A percentile compares a stretch with the other conserved stretches of the same genome.
Conservation (phyloP, 805 yeast genomes). For the Ogataea minuta region DNA sequence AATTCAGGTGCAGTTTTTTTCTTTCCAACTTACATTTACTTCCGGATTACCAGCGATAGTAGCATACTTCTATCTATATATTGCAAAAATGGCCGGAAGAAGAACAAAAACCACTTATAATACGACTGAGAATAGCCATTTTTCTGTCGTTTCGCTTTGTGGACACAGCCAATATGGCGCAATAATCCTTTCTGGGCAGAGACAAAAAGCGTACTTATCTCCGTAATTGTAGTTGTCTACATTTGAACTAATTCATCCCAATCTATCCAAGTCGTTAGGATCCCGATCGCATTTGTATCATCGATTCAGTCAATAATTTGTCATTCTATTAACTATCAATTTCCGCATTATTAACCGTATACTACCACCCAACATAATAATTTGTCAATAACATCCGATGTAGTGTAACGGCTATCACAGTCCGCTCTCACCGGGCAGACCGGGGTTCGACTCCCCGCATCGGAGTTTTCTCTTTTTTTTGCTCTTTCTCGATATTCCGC, state of each 20-base stretch:
- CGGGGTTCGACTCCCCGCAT: conserved; percentile 27
- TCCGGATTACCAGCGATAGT: conserved; percentile 42
- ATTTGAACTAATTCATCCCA: no score
- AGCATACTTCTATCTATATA: conserved; percentile 31
- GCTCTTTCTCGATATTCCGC: no score
- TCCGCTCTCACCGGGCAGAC: conserved; percentile 27
- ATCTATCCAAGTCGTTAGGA: no score
- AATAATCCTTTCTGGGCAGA: background rate
- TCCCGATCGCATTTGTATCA: no score
- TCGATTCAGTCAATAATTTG: no score
- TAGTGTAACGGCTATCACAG: conserved; percentile 27
- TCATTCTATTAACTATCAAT: no score
- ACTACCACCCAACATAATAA: no score
- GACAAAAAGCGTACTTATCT: background rate
- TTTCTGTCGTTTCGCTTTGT: conserved; percentile 33
- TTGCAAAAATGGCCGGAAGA: conserved; percentile 43
- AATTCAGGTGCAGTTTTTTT: conserved; percentile 4
- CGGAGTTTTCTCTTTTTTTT: conserved; percentile 16
- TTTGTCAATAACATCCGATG: conserved; percentile 16
- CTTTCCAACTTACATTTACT: conserved; percentile 32
- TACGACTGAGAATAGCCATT: conserved; percentile 16
- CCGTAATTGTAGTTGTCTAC: no score
- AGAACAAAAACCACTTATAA: conserved; percentile 34
- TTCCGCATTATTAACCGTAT: no score
- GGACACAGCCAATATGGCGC: conserved; percentile 22